Conservation (phyloP, 768 basidiomycete species). For the Goffeauzyma gilvescens region DNA sequence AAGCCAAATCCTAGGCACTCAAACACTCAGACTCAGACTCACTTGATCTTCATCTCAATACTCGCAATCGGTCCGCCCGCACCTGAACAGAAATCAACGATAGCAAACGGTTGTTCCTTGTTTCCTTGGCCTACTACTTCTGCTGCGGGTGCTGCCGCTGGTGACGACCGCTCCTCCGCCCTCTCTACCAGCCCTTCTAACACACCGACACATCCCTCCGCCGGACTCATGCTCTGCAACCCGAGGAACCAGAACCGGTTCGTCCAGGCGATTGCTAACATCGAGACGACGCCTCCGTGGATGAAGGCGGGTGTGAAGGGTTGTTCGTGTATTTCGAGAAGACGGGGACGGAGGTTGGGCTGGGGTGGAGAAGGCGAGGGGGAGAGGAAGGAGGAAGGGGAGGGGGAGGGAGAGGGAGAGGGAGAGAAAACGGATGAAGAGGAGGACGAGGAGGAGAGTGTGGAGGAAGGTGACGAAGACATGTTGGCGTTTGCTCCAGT, state of each 20-base stretch:
- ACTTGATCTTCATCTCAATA: constrained; percentile 27
- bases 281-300: constrained; percentile 16
- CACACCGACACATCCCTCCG: constrained; percentile 15
- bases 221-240: constrained; percentile 18
- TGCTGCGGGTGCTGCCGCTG: too few species aligned
- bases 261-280: constrained; percentile 23
- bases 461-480: neutral
- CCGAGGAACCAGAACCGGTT: constrained; percentile 12
- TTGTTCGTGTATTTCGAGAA: constrained; percentile 25
- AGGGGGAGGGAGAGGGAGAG: neutral
- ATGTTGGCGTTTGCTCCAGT: too few species aligned
- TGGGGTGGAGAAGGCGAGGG: neutral
- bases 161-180: constrained; percentile 2
- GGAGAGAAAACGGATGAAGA: neutral
- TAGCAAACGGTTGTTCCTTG: constrained; percentile 6
- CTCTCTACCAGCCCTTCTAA: constrained; percentile 15
- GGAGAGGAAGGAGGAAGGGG: neutral
- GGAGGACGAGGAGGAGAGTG: neutral
- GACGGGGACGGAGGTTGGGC: constrained; percentile 16
- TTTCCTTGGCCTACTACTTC: neutral
- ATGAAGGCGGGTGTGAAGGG: constrained; percentile 19
- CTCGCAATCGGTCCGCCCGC: constrained; percentile 23
- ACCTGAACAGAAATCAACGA: constrained; percentile 28
- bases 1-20: too few species aligned
- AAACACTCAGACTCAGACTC: too few species aligned